Conservation (phyloP, 73 alveolate species). For the Blepharisma japonicum region DNA sequence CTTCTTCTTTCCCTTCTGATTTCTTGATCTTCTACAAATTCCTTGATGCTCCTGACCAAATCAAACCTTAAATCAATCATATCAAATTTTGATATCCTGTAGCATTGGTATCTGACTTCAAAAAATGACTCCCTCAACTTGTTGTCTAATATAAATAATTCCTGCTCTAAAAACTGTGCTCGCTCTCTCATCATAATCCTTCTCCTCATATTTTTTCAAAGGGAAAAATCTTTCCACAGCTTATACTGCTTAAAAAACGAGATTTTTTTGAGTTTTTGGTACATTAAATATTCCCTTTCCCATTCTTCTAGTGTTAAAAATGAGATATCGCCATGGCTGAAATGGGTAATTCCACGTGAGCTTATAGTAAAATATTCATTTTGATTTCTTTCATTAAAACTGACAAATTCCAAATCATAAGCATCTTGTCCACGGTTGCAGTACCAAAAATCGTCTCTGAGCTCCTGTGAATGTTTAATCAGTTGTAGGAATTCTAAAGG, state of each 20-base stretch:
- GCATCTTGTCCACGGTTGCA: constrained; percentile 59
- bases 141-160: constrained; percentile 70
- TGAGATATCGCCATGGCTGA: constrained; percentile 48
- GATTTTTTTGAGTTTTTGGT: constrained; percentile 54
- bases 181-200: constrained; percentile 65
- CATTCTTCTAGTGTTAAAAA: constrained; percentile 58
- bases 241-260: constrained; percentile 68
- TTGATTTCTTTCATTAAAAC: constrained; percentile 38
- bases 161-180: constrained; percentile 57
- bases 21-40: constrained; percentile 35
- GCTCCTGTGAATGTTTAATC: constrained; percentile 49
- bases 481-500: constrained; percentile 59
- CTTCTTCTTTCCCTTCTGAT: constrained; percentile 44
- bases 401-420: constrained; percentile 64
- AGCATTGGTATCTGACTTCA: constrained; percentile 61
- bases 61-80: constrained; percentile 61
- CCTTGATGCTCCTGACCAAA: constrained; percentile 44
- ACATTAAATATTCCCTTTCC: constrained; percentile 62
- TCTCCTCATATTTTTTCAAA: constrained; percentile 83
- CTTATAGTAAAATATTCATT: constrained; percentile 63
- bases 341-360: constrained; percentile 63
- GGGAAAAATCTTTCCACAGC: constrained; percentile 73
- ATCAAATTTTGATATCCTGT: constrained; percentile 54
- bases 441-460: constrained; percentile 55
- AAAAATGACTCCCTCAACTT: constrained; percentile 65